Conservation (phyloP, 2,329 filamentous ascomycete genomes). For the Hypoxylon sp. region DNA sequence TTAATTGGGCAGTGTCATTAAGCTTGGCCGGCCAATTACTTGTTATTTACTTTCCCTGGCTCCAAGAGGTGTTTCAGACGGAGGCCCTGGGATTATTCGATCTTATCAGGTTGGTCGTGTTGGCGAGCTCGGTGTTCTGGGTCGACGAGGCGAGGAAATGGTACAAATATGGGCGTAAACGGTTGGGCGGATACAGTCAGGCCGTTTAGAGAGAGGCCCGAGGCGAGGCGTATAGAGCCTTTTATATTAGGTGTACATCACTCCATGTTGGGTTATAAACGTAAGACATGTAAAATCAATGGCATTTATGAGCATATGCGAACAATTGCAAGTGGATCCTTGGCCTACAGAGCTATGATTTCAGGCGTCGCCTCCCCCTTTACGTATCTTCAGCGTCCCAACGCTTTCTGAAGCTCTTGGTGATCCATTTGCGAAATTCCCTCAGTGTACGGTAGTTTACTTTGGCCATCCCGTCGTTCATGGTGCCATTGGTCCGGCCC, state of each 20-base stretch:
- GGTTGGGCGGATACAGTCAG: slow-evolving; percentile 73
- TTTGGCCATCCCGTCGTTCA: slow-evolving; percentile 30
- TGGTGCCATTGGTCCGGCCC: slow-evolving; percentile 8
- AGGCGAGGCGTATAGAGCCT: background rate
- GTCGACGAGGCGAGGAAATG: slow-evolving; percentile 92
- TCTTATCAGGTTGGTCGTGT: slow-evolving; percentile 75
- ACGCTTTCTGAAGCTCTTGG: background rate
- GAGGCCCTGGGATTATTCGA: slow-evolving; percentile 83
- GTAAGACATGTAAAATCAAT: slow-evolving; percentile 22
- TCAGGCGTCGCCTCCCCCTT: background rate
- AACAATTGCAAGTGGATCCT: background rate
- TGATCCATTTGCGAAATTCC: slow-evolving; percentile 3
- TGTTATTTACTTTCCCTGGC: slow-evolving; percentile 93
- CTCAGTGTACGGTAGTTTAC: background rate
- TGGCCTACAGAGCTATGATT: background rate
- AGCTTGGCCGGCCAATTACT: slow-evolving; percentile 87
- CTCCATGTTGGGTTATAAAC: slow-evolving; percentile 25
- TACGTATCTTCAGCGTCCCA: background rate
- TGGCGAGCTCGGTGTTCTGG: slow-evolving; percentile 95
- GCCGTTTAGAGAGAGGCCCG: slow-evolving; percentile 63
- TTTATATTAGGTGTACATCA: slow-evolving; percentile 10
- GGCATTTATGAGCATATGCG: slow-evolving; percentile 11
- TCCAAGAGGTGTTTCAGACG: slow-evolving; percentile 96
- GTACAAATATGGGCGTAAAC: slow-evolving; percentile 70
- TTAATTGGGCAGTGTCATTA: slow-evolving; percentile 93